Conservation (phyloP, 371 early-diverging fungal species). For the Apophysomyces elegans region DNA sequence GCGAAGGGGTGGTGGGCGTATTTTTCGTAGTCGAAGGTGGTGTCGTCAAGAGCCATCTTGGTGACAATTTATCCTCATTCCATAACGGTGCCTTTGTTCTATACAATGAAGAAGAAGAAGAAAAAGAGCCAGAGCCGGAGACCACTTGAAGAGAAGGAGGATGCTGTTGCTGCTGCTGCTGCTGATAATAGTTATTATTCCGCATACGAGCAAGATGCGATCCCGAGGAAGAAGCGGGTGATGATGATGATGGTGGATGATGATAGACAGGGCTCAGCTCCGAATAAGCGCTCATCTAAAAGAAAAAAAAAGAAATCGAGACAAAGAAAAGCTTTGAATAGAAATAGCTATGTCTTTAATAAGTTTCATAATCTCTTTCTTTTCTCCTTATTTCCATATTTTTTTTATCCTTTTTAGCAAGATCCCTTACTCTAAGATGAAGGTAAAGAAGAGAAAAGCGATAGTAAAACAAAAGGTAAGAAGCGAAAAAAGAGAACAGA, state of each 20-base stretch:
- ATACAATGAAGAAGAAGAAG: too few relatives aligned
- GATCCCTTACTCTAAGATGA: neutral
- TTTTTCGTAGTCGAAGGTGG: neutral
- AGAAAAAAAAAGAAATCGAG: neutral
- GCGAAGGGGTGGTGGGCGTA: neutral
- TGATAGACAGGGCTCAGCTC: constrained; percentile 19
- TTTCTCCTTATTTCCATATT: too few relatives aligned
- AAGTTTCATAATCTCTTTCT: too few relatives aligned
- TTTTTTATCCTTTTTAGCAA: neutral
- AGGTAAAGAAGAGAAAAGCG: neutral
- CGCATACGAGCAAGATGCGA: constrained; percentile 4
- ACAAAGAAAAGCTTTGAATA: too few relatives aligned
- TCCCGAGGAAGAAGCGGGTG: neutral
- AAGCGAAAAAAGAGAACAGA: neutral
- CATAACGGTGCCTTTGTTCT: too few relatives aligned
- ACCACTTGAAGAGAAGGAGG: too few relatives aligned
- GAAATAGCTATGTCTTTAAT: too few relatives aligned
- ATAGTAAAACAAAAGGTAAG: neutral
- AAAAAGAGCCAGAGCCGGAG: too few relatives aligned
- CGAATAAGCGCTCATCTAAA: constrained; percentile 21
- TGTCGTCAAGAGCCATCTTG: constrained; percentile 2
- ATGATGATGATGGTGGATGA: neutral
- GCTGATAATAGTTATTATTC: too few relatives aligned
- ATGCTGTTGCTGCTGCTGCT: neutral
- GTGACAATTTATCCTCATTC: neutral